A percentile compares a stretch with the other conserved stretches of the same genome.
Evolutionary conservation across 345 rosid genomes (phyloP).

Genomic region (Eucalyptus shirleyi): DNA sequence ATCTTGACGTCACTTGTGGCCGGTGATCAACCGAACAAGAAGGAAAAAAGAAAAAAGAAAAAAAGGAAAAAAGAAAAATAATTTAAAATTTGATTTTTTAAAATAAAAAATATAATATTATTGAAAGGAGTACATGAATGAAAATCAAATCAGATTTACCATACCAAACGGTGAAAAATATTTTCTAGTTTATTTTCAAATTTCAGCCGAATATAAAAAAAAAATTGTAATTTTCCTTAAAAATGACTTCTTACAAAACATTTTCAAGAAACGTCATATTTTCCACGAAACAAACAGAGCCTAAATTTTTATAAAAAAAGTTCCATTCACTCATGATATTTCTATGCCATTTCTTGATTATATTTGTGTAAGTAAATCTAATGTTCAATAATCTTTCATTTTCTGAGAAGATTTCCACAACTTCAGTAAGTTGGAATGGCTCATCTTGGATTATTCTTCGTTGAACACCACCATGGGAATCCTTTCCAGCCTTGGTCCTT

Average conservation of each 20-base stretch:
- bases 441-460: neutral
- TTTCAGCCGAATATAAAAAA: rapidly evolving
- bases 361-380: neutral
- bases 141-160: too few species aligned
- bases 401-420: neutral
- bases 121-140: too few species aligned
- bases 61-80: too few species aligned
- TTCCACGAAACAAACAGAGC: too few species aligned
- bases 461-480: neutral
- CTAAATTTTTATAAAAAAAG: too few species aligned
- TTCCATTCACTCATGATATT: too few species aligned
- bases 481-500: neutral
- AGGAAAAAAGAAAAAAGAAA: too few species aligned
- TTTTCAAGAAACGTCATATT: rapidly evolving
- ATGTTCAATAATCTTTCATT: neutral
- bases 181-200: too few species aligned
- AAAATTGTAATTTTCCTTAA: too few species aligned
- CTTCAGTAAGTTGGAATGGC: neutral
- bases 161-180: too few species aligned
- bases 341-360: neutral
- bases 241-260: too few species aligned
- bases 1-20: rapidly evolving
- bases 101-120: too few species aligned
- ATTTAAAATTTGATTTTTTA: rapidly evolving
- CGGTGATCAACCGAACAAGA: rapidly evolving